phyloP scores from a whole-genome alignment of 2,329 filamentous ascomycete species.

The Hymenoscyphus fructigenus region DNA sequence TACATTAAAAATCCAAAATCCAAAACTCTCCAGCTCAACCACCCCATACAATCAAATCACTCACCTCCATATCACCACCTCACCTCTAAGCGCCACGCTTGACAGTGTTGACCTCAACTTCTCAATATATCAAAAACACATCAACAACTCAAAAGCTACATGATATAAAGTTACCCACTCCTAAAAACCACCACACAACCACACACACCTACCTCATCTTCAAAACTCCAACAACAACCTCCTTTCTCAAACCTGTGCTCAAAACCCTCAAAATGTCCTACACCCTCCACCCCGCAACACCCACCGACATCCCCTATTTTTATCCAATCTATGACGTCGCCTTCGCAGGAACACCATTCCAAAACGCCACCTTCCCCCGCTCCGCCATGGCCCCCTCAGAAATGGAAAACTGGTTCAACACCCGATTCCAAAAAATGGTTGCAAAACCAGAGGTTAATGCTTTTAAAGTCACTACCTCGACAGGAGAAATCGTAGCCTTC shows the following conservation, averaged over 20 bases:
- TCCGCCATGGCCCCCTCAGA: slow-evolving; percentile 16
- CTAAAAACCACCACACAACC: too few species aligned
- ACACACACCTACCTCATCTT: too few species aligned
- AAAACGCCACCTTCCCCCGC: slow-evolving; percentile 29
- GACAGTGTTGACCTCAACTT: too few species aligned
- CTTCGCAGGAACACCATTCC: slow-evolving; percentile 31
- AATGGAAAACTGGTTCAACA: slow-evolving; percentile 34
- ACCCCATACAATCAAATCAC: too few species aligned
- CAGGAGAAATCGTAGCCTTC: slow-evolving; percentile 36
- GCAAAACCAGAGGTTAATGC: slow-evolving; percentile 32
- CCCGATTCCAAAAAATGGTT: slow-evolving; percentile 34
- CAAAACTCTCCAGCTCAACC: too few species aligned
- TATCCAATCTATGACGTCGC: slow-evolving; percentile 35
- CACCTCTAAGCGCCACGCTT: too few species aligned
- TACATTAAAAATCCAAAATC: too few species aligned
- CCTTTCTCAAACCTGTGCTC: too few species aligned
- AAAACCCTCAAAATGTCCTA: neutral
- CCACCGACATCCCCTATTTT: slow-evolving; percentile 35
- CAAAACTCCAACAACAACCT: too few species aligned
- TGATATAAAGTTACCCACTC: slow-evolving; percentile 11
- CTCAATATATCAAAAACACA: too few species aligned
- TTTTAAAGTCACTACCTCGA: slow-evolving; percentile 37
- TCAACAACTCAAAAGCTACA: neutral
- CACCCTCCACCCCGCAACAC: slow-evolving; percentile 15
- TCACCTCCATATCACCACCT: too few species aligned